Conservation (phyloP, 2,329 filamentous ascomycete genomes). For the Claviceps lovelessii region DNA sequence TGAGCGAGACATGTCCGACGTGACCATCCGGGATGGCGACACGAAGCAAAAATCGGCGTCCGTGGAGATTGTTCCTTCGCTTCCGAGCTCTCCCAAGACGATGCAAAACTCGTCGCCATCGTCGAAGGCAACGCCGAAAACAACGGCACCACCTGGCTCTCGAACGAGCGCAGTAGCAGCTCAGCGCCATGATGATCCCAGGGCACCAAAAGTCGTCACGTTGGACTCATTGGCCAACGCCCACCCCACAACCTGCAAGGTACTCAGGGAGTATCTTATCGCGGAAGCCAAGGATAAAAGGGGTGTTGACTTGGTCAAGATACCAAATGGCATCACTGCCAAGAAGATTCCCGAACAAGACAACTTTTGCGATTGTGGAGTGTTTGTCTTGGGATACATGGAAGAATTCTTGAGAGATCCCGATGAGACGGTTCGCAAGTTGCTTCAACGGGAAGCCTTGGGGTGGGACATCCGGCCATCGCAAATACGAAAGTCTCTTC, state of each 20-base stretch:
- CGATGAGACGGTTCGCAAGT: conserved; percentile 49
- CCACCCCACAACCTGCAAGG: conserved; percentile 49
- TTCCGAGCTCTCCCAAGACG: conserved; percentile 1
- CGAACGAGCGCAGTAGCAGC: background rate
- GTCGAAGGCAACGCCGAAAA: background rate
- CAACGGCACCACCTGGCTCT: conserved; percentile 8
- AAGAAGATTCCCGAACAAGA: conserved; percentile 63
- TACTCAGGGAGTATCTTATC: conserved; percentile 62
- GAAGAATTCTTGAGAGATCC: conserved; percentile 68
- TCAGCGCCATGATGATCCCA: conserved; percentile 20
- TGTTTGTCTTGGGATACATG: conserved; percentile 75
- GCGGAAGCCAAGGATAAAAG: conserved; percentile 57
- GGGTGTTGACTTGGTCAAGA: conserved; percentile 23
- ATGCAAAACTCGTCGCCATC: background rate
- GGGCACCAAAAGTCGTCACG: conserved; percentile 60
- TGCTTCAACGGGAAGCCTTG: conserved; percentile 45
- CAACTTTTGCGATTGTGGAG: conserved; percentile 80
- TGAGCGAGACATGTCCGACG: conserved; percentile 11
- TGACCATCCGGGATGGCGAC: conserved; percentile 12
- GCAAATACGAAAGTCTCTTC: conserved; percentile 49
- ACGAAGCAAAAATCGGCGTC: background rate
- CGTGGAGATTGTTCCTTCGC: background rate
- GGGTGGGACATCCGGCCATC: conserved; percentile 41
- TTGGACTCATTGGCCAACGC: conserved; percentile 66
- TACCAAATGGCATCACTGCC: conserved; percentile 45